These are phyloP conservation scores for Pyrenochaeta sp. DNA, from an alignment of 2,329 filamentous ascomycete species.

Conservation along the genomic window DNA sequence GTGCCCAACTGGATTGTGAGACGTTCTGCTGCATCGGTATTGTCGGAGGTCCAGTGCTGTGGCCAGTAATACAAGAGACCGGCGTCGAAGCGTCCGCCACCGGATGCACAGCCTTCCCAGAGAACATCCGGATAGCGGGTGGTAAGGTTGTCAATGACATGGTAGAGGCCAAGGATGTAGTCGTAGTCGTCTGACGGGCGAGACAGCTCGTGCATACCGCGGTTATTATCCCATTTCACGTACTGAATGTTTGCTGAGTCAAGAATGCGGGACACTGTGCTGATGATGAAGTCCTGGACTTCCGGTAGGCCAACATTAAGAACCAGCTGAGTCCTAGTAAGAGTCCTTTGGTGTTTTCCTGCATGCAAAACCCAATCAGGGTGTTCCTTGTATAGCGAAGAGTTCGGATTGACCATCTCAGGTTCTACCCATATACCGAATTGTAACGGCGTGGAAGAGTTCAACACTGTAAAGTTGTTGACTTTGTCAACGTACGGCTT, in stretches of 20 bases:
- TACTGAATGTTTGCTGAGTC: conserved; percentile 64
- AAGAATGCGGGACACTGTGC: conserved; percentile 63
- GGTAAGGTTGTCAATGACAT: conserved; percentile 68
- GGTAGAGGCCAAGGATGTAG: conserved; percentile 72
- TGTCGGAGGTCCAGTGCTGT: conserved; percentile 72
- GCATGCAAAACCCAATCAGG: conserved; percentile 71
- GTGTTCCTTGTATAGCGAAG: conserved; percentile 67
- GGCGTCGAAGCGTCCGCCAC: conserved; percentile 71
- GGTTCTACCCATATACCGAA: conserved; percentile 75
- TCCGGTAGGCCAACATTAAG: conserved; percentile 68
- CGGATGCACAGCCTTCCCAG: conserved; percentile 73
- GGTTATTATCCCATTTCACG: conserved; percentile 75
- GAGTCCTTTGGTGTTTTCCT: conserved; percentile 63
- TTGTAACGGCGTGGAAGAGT: conserved; percentile 59
- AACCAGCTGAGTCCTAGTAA: conserved; percentile 67
- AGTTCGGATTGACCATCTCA: conserved; percentile 73
- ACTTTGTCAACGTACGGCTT: conserved; percentile 61
- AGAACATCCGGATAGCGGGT: conserved; percentile 68
- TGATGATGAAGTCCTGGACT: conserved; percentile 70
- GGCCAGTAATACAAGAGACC: conserved; percentile 72
- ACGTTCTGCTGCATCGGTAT: conserved; percentile 69
- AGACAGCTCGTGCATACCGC: conserved; percentile 68
- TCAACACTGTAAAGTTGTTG: conserved; percentile 58
- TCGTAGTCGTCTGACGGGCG: conserved; percentile 63
- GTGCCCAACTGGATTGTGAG: conserved; percentile 71